Percentiles rank a stretch among this genome's conserved stretches.
These are phyloP conservation scores for Talaromyces liani DNA, from an alignment of 495 filamentous ascomycete species.

Conservation along the genomic window DNA sequence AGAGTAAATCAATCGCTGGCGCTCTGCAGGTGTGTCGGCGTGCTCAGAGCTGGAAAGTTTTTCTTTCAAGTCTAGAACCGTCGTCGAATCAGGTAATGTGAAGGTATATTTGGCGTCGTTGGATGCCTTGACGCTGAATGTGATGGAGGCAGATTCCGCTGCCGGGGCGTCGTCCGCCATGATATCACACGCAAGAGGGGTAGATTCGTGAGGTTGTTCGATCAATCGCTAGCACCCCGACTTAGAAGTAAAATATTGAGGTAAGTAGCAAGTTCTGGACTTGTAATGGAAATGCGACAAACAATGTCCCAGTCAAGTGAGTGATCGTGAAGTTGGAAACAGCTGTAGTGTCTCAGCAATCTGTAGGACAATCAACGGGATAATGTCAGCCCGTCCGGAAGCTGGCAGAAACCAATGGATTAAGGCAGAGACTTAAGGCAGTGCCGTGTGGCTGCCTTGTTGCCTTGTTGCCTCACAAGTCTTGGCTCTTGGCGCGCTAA, in stretches of 20 bases:
- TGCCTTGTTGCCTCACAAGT: not conserved
- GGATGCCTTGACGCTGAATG: conserved; percentile 90
- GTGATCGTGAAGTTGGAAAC: not conserved
- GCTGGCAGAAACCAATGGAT: conserved; percentile 32
- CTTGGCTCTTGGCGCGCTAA: conserved; percentile 2
- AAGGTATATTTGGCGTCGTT: conserved; percentile 77
- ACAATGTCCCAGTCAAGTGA: not conserved
- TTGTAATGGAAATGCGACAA: not conserved
- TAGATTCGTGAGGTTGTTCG: not conserved
- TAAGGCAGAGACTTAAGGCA: conserved; percentile 12
- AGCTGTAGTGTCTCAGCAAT: not conserved
- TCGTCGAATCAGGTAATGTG: conserved; percentile 68
- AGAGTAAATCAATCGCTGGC: conserved; percentile 94
- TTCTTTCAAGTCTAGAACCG: conserved; percentile 78
- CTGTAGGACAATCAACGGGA: not conserved
- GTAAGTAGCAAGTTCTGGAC: not conserved
- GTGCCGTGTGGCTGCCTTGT: not conserved
- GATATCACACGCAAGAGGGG: conserved; percentile 10
- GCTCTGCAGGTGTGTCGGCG: conserved; percentile 75
- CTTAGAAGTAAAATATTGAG: not conserved
- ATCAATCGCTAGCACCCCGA: not conserved
- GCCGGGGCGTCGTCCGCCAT: conserved; percentile 42
- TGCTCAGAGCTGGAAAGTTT: conserved; percentile 75
- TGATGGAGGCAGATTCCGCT: conserved; percentile 54
- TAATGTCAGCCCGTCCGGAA: conserved; percentile 16